These are phyloP conservation scores for Russula earlei DNA, from an alignment of 768 basidiomycete genomes.

Conservation along the genomic window DNA sequence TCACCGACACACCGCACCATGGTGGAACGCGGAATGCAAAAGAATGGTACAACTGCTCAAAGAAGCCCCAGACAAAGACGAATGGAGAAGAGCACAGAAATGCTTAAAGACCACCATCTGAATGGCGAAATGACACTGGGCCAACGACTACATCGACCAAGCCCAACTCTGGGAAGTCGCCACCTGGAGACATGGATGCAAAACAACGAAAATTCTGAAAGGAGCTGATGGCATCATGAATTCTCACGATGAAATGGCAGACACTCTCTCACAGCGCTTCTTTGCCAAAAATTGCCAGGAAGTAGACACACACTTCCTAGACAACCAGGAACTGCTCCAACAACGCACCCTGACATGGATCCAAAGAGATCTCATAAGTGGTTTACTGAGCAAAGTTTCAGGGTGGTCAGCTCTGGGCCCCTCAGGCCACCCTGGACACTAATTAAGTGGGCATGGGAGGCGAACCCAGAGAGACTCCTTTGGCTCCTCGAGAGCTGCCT, in stretches of 20 bases:
- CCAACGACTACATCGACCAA: neutral
- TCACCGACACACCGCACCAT: too few relatives aligned
- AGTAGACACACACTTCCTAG: neutral
- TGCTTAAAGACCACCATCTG: neutral
- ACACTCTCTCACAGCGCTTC: neutral
- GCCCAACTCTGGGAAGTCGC: neutral
- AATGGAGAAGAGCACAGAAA: neutral
- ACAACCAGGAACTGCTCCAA: neutral
- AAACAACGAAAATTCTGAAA: neutral
- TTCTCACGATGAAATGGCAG: neutral
- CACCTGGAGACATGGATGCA: neutral
- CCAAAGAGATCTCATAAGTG: neutral
- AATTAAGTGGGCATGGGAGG: neutral
- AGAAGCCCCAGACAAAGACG: rapidly evolving
- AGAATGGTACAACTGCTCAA: rapidly evolving
- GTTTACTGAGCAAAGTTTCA: neutral
- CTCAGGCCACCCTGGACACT: neutral
- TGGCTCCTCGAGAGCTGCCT: neutral
- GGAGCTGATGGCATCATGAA: neutral
- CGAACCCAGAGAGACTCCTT: neutral
- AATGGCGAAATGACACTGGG: neutral
- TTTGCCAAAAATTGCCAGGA: neutral
- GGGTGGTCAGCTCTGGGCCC: neutral
- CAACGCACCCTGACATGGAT: neutral
- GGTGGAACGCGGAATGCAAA: neutral